Evolutionary conservation across 1,139 yeast species (phyloP).

Genomic region (Scheffersomyces segobiensis): DNA sequence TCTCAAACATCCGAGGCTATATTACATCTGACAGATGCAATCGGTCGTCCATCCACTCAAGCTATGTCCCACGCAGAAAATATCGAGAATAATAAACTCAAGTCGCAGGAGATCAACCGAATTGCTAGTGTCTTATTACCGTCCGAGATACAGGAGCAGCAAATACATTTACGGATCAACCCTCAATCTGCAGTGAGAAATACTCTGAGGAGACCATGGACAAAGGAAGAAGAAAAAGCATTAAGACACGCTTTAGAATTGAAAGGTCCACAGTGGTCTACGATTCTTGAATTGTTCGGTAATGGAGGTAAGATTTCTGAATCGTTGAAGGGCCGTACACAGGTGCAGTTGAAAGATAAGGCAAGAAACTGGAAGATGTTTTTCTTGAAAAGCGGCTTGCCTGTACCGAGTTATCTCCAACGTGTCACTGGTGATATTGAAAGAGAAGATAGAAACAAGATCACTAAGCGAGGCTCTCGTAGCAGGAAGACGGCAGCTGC

Average conservation of each 20-base stretch:
- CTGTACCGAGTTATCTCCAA: constrained; percentile 74
- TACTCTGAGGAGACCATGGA: constrained; percentile 71
- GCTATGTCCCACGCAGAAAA: background rate
- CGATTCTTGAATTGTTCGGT: constrained; percentile 83
- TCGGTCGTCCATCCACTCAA: background rate
- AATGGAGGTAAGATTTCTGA: constrained; percentile 89
- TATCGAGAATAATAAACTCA: background rate
- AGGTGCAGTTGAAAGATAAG: constrained; percentile 90
- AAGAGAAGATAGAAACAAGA: constrained; percentile 43
- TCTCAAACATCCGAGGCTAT: background rate
- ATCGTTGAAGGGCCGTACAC: constrained; percentile 79
- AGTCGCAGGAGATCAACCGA: constrained; percentile 20
- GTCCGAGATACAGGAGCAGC: constrained; percentile 50
- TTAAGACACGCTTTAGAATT: constrained; percentile 76
- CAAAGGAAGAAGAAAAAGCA: constrained; percentile 85
- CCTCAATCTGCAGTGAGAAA: constrained; percentile 28
- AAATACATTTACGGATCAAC: constrained; percentile 39
- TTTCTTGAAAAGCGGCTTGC: constrained; percentile 67
- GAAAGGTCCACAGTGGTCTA: constrained; percentile 93
- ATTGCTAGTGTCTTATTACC: constrained; percentile 40
- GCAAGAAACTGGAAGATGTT: constrained; percentile 94
- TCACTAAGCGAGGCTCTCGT: constrained; percentile 22
- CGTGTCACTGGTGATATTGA: constrained; percentile 88
- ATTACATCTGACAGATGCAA: background rate
- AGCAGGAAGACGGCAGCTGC: constrained; percentile 46